Evolutionary conservation across 495 filamentous ascomycete genomes (phyloP).

Genomic region (Echria macrotheca): DNA sequence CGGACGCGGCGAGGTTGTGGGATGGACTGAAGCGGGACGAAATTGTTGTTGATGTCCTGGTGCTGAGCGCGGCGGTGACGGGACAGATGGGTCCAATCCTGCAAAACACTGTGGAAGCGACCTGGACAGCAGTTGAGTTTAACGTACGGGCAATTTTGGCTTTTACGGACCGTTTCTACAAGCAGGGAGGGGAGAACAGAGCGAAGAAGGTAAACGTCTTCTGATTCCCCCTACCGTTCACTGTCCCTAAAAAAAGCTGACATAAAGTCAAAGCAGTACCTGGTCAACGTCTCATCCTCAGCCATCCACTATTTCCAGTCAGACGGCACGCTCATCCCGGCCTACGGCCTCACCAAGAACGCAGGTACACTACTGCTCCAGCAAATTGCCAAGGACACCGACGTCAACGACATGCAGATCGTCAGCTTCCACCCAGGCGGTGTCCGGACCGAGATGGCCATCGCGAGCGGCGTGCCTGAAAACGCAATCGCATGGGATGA

Average conservation of each 20-base stretch:
- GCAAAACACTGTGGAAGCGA: not conserved
- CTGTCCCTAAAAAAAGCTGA: too few relatives aligned
- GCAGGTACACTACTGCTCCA: slow-evolving; percentile 33
- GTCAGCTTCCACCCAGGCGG: slow-evolving; percentile 41
- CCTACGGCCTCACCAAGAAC: slow-evolving; percentile 37
- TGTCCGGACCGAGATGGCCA: slow-evolving; percentile 27
- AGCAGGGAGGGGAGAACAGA: slow-evolving; percentile 17
- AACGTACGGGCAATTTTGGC: slow-evolving; percentile 34
- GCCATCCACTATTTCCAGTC: slow-evolving; percentile 21
- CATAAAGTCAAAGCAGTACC: too few relatives aligned
- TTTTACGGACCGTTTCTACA: slow-evolving; percentile 29
- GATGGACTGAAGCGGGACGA: slow-evolving; percentile 20
- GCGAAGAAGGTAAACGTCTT: slow-evolving; percentile 4
- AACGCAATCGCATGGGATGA: slow-evolving; percentile 29
- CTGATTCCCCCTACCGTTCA: not conserved
- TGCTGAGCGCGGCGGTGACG: slow-evolving; percentile 30
- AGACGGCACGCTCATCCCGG: slow-evolving; percentile 4
- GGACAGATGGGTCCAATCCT: slow-evolving; percentile 8
- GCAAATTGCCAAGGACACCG: slow-evolving; percentile 27
- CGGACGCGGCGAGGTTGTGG: slow-evolving; percentile 31
- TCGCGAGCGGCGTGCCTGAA: slow-evolving; percentile 15
- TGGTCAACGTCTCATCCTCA: slow-evolving; percentile 34
- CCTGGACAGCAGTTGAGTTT: slow-evolving; percentile 29
- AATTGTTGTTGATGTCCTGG: slow-evolving; percentile 34
- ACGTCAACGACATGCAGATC: slow-evolving; percentile 33